Base-by-base conservation (phyloP, 768 basidiomycete genomes). In the Leccinum pellstonianum region DNA sequence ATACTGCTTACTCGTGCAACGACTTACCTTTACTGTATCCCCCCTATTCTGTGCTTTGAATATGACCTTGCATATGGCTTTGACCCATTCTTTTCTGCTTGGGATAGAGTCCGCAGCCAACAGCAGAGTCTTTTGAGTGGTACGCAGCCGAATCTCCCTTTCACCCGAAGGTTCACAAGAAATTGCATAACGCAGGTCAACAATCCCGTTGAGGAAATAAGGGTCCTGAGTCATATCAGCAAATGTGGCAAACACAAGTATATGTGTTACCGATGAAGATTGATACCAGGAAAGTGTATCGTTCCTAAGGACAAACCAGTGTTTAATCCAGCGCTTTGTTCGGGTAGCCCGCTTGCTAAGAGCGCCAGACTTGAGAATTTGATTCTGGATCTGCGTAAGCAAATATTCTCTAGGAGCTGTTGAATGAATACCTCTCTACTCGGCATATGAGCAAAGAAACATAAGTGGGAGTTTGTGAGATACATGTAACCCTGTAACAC, bases 401-500 rank as follows among this genome's bases (percentile, higher is more conserved):
- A 51, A 19, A 52, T 25, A 49, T 49, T 52, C 47, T 41, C 37
- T 23, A 35, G 9, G 27, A 51, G 17, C 15, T 12, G 33, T 17
- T 41, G 49, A 59, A 58, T 54, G 54, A 78, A 50, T 61, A 95
- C 95, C 83, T 95, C 94, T 77, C 87, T 81, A 31, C 86, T 81
- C 17, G 93, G 93, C 86, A 96, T 90, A 71, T 93, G 93, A 3
- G 93, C 93, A 73, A 95, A 99, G 79, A 99, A 99, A 77, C 96
- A 98, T 19, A 98, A 74, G 71, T 96, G 91, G 11, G 89, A 86
- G 66, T 91, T 91, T 1, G 96, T 98, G 52, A 98, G 79, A 73
- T 96, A 99, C 85, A 99, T 92, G 71, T 96, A 98, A 2, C 96
- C 96, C 75, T 99, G 96, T 33, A 99, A 80, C 62, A 98, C 93